Base-by-base conservation (phyloP, 129 eudicot species). In the Saussurea involucrata region DNA sequence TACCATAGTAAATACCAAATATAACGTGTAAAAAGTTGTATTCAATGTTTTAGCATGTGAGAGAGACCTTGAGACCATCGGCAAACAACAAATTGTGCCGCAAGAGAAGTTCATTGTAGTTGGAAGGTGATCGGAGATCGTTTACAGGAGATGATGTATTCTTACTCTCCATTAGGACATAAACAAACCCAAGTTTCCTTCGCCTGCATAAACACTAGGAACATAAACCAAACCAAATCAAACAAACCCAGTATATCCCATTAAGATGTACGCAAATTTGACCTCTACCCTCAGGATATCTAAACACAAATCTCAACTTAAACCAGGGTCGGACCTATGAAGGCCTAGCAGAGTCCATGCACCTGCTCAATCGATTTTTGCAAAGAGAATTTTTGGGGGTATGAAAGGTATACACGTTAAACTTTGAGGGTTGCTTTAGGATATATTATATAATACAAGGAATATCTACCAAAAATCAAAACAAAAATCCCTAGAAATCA, bases 21-120 rank as follows among this genome's bases (percentile, higher is more conserved):
- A 12, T 34, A n/a, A 78, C 28, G 4, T n/a, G 17, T 57, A 31
- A 63, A 21, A 61, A 63, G 9, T 15, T 1, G 28, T n/a, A 73
- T 66, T 49, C 27, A 17, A 53, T 57, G 29, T 21, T 73, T 76
- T 63, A 67, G 71, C 21, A 36, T 36, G 71, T 67, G 75, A 18
- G 22, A 65, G 10, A 80, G 46, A 76, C 92, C 86, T 88, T 83
- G 73, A 85, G 86, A 75, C 83, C 86, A 44, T 85, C 67, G 13
- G 81, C 75, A 68, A 88, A 85, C 71, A 73, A 66, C 53, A 83
- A 79, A 40, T 77, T 76, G 8, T 78, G 88, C 49, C 53, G 73
- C 78, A 80, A 76, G 78, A 85, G 76, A 69, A 77, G 32, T 71
- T 88, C 89, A 80, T 88, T 80, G 42, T 74, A 80, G 64, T 78